A percentile compares a stretch with the other conserved stretches of the same genome.
Evolutionary conservation across 192 early-diverging fungal genomes (phyloP).

Genomic region (Gryganskiella cystojenkinii): DNA sequence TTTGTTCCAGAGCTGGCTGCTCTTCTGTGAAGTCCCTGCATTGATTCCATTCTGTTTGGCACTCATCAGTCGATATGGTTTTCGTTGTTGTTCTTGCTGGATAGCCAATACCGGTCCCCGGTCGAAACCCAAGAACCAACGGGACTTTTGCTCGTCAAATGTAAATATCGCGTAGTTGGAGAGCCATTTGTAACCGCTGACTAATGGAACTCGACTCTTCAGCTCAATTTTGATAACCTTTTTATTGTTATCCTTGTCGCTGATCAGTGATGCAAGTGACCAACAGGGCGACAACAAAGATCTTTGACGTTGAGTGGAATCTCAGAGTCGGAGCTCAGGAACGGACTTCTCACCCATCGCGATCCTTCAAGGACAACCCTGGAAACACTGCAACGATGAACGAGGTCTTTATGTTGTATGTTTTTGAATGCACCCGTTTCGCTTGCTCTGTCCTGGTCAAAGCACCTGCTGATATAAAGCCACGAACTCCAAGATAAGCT

Average conservation of each 20-base stretch:
- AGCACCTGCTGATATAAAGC: too few relatives aligned
- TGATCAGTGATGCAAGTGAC: conserved; percentile 38
- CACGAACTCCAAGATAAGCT: too few relatives aligned
- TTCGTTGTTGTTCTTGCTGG: background rate
- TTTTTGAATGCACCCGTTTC: background rate
- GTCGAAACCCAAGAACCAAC: conserved; percentile 12
- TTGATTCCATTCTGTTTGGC: background rate
- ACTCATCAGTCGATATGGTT: background rate
- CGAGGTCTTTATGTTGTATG: conserved; percentile 49
- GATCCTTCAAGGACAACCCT: conserved; percentile 43
- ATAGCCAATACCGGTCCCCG: background rate
- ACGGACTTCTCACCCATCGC: conserved; percentile 18
- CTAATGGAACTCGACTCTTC: too few relatives aligned
- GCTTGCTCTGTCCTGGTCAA: too few relatives aligned
- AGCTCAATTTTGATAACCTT: too few relatives aligned
- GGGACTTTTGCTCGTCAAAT: conserved; percentile 26
- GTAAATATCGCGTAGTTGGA: conserved; percentile 20
- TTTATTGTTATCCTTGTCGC: background rate
- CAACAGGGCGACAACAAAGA: conserved; percentile 28
- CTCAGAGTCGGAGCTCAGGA: conserved; percentile 26
- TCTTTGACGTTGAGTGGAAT: conserved; percentile 44
- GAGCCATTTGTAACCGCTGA: background rate
- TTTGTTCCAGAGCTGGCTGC: too few relatives aligned
- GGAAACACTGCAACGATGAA: conserved; percentile 49
- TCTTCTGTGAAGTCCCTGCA: too few relatives aligned